Evolutionary conservation across 129 eudicot genomes (phyloP).

Genomic region (Lonicera japonica): DNA sequence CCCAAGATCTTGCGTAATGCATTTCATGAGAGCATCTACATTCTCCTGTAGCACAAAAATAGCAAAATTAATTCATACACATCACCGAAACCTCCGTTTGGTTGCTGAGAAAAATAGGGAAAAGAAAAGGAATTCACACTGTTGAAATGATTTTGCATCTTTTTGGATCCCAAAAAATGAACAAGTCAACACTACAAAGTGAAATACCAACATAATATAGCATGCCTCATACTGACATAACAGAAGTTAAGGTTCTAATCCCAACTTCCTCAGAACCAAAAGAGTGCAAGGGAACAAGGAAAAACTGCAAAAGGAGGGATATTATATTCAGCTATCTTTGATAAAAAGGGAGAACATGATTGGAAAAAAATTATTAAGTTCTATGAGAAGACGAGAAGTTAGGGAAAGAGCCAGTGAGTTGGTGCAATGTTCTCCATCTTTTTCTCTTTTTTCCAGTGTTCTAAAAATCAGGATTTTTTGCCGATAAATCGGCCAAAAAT

Average conservation of each 20-base stretch:
- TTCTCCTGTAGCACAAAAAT: conserved; percentile 44
- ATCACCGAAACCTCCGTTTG: conserved; percentile 8
- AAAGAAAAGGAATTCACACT: neutral
- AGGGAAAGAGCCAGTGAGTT: too few relatives aligned
- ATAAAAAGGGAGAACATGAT: too few relatives aligned
- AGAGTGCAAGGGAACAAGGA: neutral
- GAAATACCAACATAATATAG: too few relatives aligned
- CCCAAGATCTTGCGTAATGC: conserved; percentile 59
- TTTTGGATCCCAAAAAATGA: neutral
- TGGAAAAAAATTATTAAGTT: too few relatives aligned
- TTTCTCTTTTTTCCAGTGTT: too few relatives aligned
- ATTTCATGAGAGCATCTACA: conserved; percentile 43
- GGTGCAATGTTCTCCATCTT: too few relatives aligned
- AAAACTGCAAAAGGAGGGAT: conserved; percentile 6
- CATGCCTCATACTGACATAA: too few relatives aligned
- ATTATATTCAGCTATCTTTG: neutral
- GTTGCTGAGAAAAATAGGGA: conserved; percentile 3
- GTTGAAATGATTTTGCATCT: neutral
- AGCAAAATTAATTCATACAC: neutral
- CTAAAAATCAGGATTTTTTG: too few relatives aligned
- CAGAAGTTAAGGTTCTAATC: neutral
- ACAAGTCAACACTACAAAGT: too few relatives aligned
- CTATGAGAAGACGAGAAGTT: too few relatives aligned
- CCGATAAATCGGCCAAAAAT: too few relatives aligned
- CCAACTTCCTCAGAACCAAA: neutral